Base-by-base conservation (phyloP, 495 filamentous ascomycete species). In the Pseudoneurospora amorphoporcata region DNA sequence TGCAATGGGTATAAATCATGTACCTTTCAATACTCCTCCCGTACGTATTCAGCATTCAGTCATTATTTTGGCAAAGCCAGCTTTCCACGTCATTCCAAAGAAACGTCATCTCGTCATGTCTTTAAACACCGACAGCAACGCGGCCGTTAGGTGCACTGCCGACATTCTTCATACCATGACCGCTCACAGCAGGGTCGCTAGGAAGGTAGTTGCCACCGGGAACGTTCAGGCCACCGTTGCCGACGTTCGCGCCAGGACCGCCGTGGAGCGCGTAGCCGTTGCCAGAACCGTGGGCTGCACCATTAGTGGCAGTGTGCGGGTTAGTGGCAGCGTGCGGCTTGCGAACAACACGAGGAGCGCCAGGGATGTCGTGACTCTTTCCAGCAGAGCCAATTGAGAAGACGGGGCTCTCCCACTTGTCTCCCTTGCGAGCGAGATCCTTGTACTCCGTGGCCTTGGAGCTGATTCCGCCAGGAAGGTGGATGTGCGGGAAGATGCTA, bases 401-500 rank as follows among this genome's bases (percentile, higher is more conserved):
- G 77, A 99, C 89, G 39, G 96, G 94, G 39, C 91, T 95, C 83
- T 97, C 91, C 95, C 95, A 99, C 81, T 90, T 90, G 76, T 98
- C 91, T 69, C 96, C 95, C 86, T 93, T 94, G 70, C 84, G 83
- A 16, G 95, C 92, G 45, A 97, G 85, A 58, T 98, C 90, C 81
- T 90, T 93, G 86, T 95, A 98, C 81, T 97, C 92, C 70, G 95
- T 97, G 23, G 95, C 95, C 88, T 97, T 98, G 83, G 88, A 91
- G 71, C 92, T 93, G 80, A 97, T 94, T 72, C 94, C 94, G 70
- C 94, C 94, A 35, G 94, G 94, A 2, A 99, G 87, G 68, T 91
- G 87, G 81, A 99, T 90, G 77, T 93, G 86, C 69, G 91, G 90
- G 90, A 98, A 97, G 70, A 97, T 91, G 73, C 92, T 94, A 76